Conservation (phyloP, 495 filamentous ascomycete species). For the Penicillium desertorum region DNA sequence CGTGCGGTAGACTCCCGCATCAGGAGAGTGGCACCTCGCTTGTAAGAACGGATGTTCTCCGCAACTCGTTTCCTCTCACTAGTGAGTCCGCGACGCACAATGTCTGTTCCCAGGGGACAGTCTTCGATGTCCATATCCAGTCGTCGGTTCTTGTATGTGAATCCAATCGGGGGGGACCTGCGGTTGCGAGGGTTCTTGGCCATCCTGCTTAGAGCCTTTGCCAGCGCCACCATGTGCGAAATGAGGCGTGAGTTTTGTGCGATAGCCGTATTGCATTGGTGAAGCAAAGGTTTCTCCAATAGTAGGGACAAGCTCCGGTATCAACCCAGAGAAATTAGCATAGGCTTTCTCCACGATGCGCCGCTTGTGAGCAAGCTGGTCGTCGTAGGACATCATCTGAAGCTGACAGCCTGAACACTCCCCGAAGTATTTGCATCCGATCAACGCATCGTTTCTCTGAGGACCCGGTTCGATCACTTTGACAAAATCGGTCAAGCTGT, state of each 20-base stretch:
- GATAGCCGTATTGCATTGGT: constrained; percentile 86
- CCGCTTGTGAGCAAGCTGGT: constrained; percentile 82
- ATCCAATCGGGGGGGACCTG: constrained; percentile 79
- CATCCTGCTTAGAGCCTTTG: constrained; percentile 36
- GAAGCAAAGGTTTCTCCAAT: constrained; percentile 84
- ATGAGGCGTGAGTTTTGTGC: constrained; percentile 95
- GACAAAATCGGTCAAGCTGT: constrained; percentile 78
- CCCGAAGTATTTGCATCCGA: constrained; percentile 82
- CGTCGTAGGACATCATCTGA: constrained; percentile 89
- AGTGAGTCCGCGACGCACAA: constrained; percentile 72
- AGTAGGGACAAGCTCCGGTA: constrained; percentile 70
- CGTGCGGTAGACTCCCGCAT: constrained; percentile 83
- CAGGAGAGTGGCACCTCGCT: constrained; percentile 80
- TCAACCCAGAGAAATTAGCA: constrained; percentile 80
- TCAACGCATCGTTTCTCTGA: constrained; percentile 70
- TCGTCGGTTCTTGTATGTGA: constrained; percentile 72
- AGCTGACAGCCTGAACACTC: constrained; percentile 93
- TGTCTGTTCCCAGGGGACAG: constrained; percentile 90
- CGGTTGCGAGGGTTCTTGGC: constrained; percentile 28
- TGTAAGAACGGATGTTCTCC: constrained; percentile 68
- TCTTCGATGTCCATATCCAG: constrained; percentile 90
- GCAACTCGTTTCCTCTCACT: constrained; percentile 69
- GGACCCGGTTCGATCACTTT: constrained; percentile 71
- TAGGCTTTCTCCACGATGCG: constrained; percentile 89
- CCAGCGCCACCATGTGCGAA: constrained; percentile 61